A percentile compares a stretch with the other conserved stretches of the same genome.
Evolutionary conservation across 495 filamentous ascomycete genomes (phyloP).

Genomic region (Friedmanniomyces endolithicus): DNA sequence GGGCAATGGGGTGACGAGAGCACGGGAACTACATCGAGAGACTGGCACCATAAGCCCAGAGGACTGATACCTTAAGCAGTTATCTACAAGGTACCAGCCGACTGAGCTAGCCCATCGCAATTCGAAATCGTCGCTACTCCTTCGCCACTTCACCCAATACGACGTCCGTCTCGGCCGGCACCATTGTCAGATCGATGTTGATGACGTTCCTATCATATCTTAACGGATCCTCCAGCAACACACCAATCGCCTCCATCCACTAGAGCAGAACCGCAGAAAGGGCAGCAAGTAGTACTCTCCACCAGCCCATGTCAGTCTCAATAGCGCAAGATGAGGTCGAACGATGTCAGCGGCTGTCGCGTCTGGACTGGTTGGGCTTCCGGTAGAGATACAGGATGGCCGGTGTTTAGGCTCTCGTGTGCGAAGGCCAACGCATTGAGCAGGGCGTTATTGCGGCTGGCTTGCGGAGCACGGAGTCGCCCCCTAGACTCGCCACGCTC

Average conservation of each 20-base stretch:
- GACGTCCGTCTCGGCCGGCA: slow-evolving; percentile 50
- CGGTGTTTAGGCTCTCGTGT: slow-evolving; percentile 65
- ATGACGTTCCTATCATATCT: slow-evolving; percentile 66
- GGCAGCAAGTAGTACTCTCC: slow-evolving; percentile 53
- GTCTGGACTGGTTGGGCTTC: slow-evolving; percentile 68
- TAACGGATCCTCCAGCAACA: slow-evolving; percentile 64
- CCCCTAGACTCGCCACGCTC: slow-evolving; percentile 45
- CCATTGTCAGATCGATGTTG: slow-evolving; percentile 63
- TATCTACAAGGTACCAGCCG: background rate
- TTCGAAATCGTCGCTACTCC: slow-evolving; percentile 6
- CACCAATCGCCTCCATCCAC: slow-evolving; percentile 62
- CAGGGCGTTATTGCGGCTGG: slow-evolving; percentile 49
- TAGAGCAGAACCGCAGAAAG: slow-evolving; percentile 63
- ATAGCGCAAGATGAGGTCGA: slow-evolving; percentile 59
- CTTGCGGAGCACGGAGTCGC: slow-evolving; percentile 51
- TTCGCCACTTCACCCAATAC: slow-evolving; percentile 54
- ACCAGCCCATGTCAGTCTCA: slow-evolving; percentile 60
- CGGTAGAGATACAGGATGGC: slow-evolving; percentile 57
- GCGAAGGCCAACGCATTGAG: slow-evolving; percentile 50
- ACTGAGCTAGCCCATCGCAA: background rate
- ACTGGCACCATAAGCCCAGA: too few species aligned
- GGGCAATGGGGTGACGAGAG: background rate
- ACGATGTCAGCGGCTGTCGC: slow-evolving; percentile 62
- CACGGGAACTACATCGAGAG: too few species aligned
- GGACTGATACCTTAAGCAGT: too few species aligned